Base-by-base conservation (phyloP, 768 basidiomycete species). In the Naganishia antarctica region DNA sequence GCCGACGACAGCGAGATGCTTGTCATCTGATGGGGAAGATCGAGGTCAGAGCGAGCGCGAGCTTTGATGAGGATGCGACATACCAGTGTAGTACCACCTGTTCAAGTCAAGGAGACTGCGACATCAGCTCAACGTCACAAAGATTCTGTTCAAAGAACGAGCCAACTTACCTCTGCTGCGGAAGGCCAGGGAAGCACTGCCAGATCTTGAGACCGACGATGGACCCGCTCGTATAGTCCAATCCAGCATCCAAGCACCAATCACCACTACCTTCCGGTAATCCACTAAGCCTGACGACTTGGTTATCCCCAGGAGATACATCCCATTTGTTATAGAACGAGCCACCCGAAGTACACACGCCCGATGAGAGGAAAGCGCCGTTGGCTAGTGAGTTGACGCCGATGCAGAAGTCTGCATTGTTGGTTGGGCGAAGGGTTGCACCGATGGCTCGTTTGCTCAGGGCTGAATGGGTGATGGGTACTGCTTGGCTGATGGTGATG, bases 71-170 rank as follows among this genome's bases (percentile, higher is more conserved):
- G 23, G n/a, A 41, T 1, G 37, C 2, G 8, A 40, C 53, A 13
- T 57, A 40, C 53, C 53, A 26, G 53, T 57, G 13, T 57, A 57
- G 28, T 4, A 57, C 53, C 53, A 57, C 37, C 53, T 57, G 53
- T 11, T 11, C 11, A n/a, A 31, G 6, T 5, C 16, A 31, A 15
- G 2, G 31, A 34, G 9, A 40, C 16, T 7, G 8, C 7, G 37
- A 8, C 8, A 40, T 40, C 37, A 40, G 37, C 37, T 16, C 37
- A 16, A 40, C 8, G 16, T 40, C 8, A 16, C 37, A 8, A 40
- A 7, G 37, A 40, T 16, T 16, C 37, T n/a, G n/a, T n/a, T n/a
- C 34, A 37, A 37, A 15, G 34, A 37, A 11, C 43, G 18, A 44
- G 13, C 43, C 8, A 9, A 44, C 53, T 57, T 18, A 57, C 53